Evolutionary conservation across 345 rosid genomes (phyloP).

Genomic region (Nasturtium officinale): DNA sequence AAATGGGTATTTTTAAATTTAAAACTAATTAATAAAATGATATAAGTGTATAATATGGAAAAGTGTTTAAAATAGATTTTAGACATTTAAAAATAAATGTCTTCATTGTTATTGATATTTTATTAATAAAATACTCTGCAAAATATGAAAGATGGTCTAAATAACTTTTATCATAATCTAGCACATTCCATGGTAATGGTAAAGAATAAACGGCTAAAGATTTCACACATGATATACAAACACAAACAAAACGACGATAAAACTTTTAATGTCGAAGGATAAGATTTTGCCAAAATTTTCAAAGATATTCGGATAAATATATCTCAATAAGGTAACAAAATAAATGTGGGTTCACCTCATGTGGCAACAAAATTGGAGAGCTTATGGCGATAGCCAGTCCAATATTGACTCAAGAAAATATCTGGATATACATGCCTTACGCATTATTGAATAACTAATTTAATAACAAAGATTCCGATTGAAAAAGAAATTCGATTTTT

Average conservation of each 20-base stretch:
- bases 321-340: conserved; percentile 33
- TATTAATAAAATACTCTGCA: too few species aligned
- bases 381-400: conserved; percentile 15
- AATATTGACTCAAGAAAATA: conserved; percentile 29
- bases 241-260: conserved; percentile 37
- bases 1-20: too few species aligned
- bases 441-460: background rate
- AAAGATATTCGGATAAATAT: conserved; percentile 29
- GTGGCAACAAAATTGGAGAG: conserved; percentile 14
- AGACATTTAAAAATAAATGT: too few species aligned
- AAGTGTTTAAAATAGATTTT: too few species aligned
- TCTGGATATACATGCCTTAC: conserved; percentile 9
- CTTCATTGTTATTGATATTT: too few species aligned
- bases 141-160: too few species aligned
- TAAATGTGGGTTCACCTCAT: conserved; percentile 32
- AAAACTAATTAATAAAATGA: too few species aligned
- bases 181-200: conserved; percentile 15
- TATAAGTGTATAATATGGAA: too few species aligned
- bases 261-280: conserved; percentile 33
- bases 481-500: background rate
- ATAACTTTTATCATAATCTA: too few species aligned
- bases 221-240: conserved; percentile 33
- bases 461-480: conserved; percentile 12
- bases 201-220: conserved; percentile 26
- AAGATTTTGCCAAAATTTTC: conserved; percentile 24